phyloP scores from a whole-genome alignment of 1,284 basidiomycete species.

The Tylopilus sp. region DNA sequence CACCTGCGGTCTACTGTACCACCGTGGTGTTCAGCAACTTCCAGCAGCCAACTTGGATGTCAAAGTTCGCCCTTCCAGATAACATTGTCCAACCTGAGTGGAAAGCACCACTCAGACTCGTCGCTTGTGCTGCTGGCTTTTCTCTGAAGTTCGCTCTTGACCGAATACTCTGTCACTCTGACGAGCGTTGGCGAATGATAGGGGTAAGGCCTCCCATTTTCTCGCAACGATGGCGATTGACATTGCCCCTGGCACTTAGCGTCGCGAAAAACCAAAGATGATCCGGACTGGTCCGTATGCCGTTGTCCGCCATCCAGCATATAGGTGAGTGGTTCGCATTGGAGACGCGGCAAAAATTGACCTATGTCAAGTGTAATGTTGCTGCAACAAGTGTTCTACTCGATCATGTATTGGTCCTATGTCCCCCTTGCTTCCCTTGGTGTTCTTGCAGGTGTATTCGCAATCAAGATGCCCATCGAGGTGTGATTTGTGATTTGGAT shows the following conservation, averaged over 20 bases:
- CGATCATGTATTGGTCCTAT: conserved; percentile 40
- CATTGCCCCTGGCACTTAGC: conserved; percentile 15
- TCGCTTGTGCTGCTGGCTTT: conserved; percentile 27
- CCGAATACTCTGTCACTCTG: conserved; percentile 15
- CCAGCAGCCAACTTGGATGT: conserved; percentile 37
- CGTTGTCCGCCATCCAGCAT: conserved; percentile 36
- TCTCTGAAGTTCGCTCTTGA: conserved; percentile 19
- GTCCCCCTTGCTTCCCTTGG: conserved; percentile 31
- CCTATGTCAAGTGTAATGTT: conserved; percentile 26
- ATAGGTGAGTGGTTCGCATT: conserved; percentile 22
- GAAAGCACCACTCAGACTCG: conserved; percentile 23
- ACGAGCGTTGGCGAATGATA: conserved; percentile 32
- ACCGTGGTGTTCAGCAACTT: conserved; percentile 31
- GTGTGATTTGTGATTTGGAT: conserved; percentile 15
- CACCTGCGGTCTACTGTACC: conserved; percentile 28
- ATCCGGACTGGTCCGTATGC: conserved; percentile 33
- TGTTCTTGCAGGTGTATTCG: conserved; percentile 24
- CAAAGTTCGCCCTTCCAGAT: conserved; percentile 26
- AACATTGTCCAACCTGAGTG: conserved; percentile 17
- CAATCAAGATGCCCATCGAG: conserved; percentile 38
- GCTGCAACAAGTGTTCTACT: conserved; percentile 28
- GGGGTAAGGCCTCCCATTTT: conserved; percentile 20
- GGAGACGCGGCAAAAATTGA: not conserved
- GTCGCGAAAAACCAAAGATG: conserved; percentile 32
- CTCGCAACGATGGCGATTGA: not conserved